Evolutionary conservation across 2,329 filamentous ascomycete genomes (phyloP).

Genomic region (Camillea tinctor): DNA sequence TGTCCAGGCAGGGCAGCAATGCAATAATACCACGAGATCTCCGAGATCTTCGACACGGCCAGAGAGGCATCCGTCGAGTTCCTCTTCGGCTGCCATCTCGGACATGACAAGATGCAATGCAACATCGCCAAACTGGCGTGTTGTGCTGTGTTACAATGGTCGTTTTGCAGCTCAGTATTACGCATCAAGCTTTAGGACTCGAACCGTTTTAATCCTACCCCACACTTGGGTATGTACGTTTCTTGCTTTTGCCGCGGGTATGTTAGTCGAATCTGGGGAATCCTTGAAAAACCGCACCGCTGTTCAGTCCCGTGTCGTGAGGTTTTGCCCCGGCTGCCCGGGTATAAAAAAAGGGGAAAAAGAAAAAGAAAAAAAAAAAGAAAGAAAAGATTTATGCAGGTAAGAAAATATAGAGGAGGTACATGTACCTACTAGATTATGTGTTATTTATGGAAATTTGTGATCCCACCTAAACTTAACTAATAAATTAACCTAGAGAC

Average conservation of each 20-base stretch:
- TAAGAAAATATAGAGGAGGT: too few relatives aligned
- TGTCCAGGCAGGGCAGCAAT: constrained; percentile 6
- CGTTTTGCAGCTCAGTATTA: constrained; percentile 7
- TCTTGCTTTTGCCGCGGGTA: constrained; percentile 3
- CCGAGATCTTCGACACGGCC: constrained; percentile 14
- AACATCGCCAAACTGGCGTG: constrained; percentile 9
- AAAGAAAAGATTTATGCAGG: too few relatives aligned
- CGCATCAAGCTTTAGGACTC: background rate
- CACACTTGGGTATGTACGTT: constrained; percentile 2
- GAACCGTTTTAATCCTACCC: background rate
- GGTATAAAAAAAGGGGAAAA: too few relatives aligned
- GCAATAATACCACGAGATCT: constrained; percentile 2
- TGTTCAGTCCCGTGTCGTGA: background rate
- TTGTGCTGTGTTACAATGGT: constrained; percentile 1
- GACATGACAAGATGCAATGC: constrained; percentile 22
- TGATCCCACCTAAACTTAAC: too few relatives aligned
- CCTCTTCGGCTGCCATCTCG: constrained; percentile 18
- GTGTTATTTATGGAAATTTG: too few relatives aligned
- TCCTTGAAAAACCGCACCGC: constrained; percentile 8
- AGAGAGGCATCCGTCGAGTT: constrained; percentile 20
- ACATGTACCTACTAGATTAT: too few relatives aligned
- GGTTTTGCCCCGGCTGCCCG: background rate
- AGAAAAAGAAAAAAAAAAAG: too few relatives aligned
- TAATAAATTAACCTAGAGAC: too few relatives aligned
- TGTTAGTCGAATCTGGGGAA: constrained; percentile 24